Evolutionary conservation across 257 asterid species (phyloP).

Genomic region (Ocimum tenuiflorum): DNA sequence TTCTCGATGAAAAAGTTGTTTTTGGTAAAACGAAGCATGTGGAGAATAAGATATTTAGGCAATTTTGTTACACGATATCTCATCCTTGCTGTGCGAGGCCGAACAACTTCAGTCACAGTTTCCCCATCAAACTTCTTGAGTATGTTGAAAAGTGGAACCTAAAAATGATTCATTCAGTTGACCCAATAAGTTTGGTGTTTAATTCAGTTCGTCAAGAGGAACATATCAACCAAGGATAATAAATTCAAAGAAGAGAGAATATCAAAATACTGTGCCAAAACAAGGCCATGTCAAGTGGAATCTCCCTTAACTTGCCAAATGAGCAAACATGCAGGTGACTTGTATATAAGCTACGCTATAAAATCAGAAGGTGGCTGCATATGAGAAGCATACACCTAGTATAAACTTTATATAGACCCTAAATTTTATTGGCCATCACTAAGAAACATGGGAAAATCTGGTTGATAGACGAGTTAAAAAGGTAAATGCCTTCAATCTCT

Average conservation of each 20-base stretch:
- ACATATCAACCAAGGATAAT: slow-evolving; percentile 3
- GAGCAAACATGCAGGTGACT: neutral
- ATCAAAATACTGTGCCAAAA: slow-evolving; percentile 1
- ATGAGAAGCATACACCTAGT: neutral
- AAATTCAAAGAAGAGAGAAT: slow-evolving; percentile 7
- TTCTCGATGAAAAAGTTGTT: slow-evolving; percentile 92
- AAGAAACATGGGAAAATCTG: neutral
- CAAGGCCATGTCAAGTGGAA: neutral
- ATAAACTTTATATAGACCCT: neutral
- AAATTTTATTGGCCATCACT: neutral
- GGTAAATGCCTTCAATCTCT: neutral
- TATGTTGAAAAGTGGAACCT: slow-evolving; percentile 97
- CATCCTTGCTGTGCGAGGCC: slow-evolving; percentile 90
- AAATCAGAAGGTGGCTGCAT: neutral
- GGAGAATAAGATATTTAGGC: slow-evolving; percentile 75
- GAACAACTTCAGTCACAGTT: slow-evolving; percentile 80
- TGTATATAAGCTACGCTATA: neutral
- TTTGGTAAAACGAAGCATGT: slow-evolving; percentile 87
- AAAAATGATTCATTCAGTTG: slow-evolving; percentile 13
- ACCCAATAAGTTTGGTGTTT: neutral
- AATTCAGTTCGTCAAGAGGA: neutral
- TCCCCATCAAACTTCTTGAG: slow-evolving; percentile 94
- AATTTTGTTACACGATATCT: slow-evolving; percentile 80
- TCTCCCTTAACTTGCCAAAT: neutral
- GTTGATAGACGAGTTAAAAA: neutral